phyloP scores from a whole-genome alignment of 129 eudicot species.

The Pulicaria dysenterica region DNA sequence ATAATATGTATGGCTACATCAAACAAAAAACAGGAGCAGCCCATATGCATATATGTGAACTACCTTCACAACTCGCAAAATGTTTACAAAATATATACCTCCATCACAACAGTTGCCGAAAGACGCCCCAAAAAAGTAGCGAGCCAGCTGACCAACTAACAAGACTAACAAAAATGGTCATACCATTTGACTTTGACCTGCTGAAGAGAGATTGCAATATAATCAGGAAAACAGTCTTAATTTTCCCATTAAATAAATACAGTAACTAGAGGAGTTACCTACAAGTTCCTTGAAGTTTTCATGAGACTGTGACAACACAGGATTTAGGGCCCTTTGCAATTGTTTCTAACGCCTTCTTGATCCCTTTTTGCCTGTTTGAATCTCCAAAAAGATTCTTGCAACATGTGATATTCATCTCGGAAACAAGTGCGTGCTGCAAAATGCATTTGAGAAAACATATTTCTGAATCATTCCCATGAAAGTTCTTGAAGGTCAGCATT shows the following conservation, averaged over 20 bases:
- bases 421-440: slow-evolving; percentile 45
- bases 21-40: slow-evolving; percentile 34
- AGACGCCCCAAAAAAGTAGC: slow-evolving; percentile 19
- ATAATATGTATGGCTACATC: slow-evolving; percentile 19
- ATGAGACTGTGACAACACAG: slow-evolving; percentile 39
- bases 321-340: slow-evolving; percentile 35
- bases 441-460: slow-evolving; percentile 43
- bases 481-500: slow-evolving; percentile 43
- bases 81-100: slow-evolving; percentile 13
- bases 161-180: slow-evolving; percentile 17
- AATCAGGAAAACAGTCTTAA: no score
- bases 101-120: not conserved
- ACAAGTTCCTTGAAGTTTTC: slow-evolving; percentile 34
- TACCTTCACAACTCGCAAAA: slow-evolving; percentile 22
- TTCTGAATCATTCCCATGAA: slow-evolving; percentile 49
- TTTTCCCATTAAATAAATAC: not conserved
- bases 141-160: slow-evolving; percentile 26
- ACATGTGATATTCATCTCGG: slow-evolving; percentile 41
- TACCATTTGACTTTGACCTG: not conserved
- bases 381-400: slow-evolving; percentile 39
- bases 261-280: slow-evolving; percentile 13
- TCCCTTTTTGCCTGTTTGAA: slow-evolving; percentile 31
- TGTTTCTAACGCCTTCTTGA: slow-evolving; percentile 31
- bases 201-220: not conserved
- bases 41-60: slow-evolving; percentile 22